These are phyloP conservation scores for Geoglossum cookeanum DNA, from an alignment of 2,329 filamentous ascomycete species.

Conservation along the genomic window DNA sequence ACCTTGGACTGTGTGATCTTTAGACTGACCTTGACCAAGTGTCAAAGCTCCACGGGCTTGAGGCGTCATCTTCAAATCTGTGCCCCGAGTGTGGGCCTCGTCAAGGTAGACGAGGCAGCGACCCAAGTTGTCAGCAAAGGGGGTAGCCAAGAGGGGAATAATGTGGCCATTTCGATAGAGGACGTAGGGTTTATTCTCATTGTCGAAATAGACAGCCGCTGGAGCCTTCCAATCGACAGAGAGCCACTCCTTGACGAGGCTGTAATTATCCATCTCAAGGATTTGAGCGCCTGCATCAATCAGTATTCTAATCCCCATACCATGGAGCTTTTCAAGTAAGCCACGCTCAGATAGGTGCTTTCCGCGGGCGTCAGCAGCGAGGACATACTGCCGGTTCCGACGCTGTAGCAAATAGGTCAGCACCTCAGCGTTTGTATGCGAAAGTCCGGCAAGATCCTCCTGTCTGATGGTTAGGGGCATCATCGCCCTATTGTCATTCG, in stretches of 20 bases:
- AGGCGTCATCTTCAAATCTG: conserved; percentile 35
- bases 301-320: neutral
- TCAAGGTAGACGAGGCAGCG: conserved; percentile 39
- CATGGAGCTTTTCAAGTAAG: neutral
- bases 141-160: conserved; percentile 30
- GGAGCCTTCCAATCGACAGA: conserved; percentile 23
- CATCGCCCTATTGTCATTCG: conserved; percentile 40
- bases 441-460: conserved; percentile 32
- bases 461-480: conserved; percentile 39
- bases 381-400: conserved; percentile 30
- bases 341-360: neutral
- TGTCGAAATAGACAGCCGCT: conserved; percentile 36
- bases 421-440: conserved; percentile 49
- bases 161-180: conserved; percentile 21
- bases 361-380: conserved; percentile 18
- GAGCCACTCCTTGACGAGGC: conserved; percentile 33
- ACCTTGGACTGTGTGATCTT: conserved; percentile 44
- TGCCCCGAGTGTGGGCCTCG: conserved; percentile 41
- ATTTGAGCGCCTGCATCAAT: neutral
- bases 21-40: conserved; percentile 35
- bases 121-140: conserved; percentile 33
- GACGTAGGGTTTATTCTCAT: conserved; percentile 27
- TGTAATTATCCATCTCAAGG: conserved; percentile 38
- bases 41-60: conserved; percentile 33
- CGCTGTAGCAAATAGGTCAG: conserved; percentile 35